Base-by-base conservation (phyloP, 352 stramenopile genomes). In the Pythium grandisporangium region DNA sequence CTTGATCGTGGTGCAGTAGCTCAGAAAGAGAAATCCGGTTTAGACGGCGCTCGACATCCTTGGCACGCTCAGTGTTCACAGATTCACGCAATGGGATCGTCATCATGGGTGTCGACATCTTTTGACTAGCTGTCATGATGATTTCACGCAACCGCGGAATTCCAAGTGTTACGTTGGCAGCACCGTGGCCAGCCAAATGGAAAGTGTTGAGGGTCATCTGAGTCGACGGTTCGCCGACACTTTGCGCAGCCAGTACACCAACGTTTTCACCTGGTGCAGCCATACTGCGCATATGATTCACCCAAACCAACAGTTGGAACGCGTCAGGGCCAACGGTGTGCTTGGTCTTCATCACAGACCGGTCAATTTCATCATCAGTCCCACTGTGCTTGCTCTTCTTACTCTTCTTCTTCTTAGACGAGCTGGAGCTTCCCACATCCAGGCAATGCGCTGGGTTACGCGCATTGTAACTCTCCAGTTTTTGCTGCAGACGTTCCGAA, bases 141-240 rank as follows among this genome's bases (percentile, higher is more conserved):
- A 99, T 99, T 78, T 99, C 97, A 56, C 97, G 82, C 58, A 99
- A 66, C 63, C 97, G 95, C 39, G 97, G 97, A 59, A 99, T 99
- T 61, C 97, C 95, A 30, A 99, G 75, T 23, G 97, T 99, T 32
- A 99, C 97, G 70, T 99, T 99, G 30, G 95, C 97, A 27, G 95
- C 96, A 60, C 96, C 96, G 59, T 97, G 90, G 34, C 97, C 97
- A 37, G 97, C 97, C 63, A 99, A 82, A 61, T 99, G 97, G 74
- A 99, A 99, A 25, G 97, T 99, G 75, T 99, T 99, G 8, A 99
- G 80, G 42, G 97, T 99, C 97, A 99, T 99, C 68, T 99, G 97
- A 6, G 97, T 99, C 24, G 96, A 99, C n/a, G 97, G 97, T 62
- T 99, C 97, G 30, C 97, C 97, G 58, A 99, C 93, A 53, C 85